Percentiles rank a stretch among this genome's conserved stretches.
Evolutionary conservation across 345 rosid genomes (phyloP).

Genomic region (Alliaria petiolata): DNA sequence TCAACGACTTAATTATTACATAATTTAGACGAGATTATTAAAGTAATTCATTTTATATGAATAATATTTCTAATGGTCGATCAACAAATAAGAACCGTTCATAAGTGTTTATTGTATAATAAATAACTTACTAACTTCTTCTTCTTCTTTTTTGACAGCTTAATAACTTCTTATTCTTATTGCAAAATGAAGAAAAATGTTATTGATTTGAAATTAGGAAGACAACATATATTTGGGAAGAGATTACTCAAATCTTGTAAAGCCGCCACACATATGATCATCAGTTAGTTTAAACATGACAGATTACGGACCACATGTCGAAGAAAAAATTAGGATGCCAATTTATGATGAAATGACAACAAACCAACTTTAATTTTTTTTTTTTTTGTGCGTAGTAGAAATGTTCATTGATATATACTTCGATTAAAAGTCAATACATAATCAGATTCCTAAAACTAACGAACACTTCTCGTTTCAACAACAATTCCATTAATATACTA

Average conservation of each 20-base stretch:
- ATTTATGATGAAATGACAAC: conserved; percentile 22
- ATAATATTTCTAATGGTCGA: background rate
- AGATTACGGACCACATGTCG: conserved; percentile 24
- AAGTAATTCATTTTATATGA: background rate
- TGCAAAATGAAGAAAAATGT: background rate
- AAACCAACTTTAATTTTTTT: background rate
- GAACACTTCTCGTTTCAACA: background rate
- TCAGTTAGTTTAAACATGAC: conserved; percentile 13
- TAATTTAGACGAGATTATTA: background rate
- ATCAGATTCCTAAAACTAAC: background rate
- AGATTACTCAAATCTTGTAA: background rate
- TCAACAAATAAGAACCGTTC: conserved; percentile 9
- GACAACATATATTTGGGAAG: background rate
- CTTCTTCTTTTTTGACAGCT: too few species aligned
- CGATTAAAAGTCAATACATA: background rate
- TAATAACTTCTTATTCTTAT: too few species aligned
- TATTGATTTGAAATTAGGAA: background rate
- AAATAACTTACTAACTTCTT: background rate
- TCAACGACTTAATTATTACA: background rate
- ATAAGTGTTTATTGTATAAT: background rate
- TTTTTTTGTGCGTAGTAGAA: background rate
- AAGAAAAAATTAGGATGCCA: background rate
- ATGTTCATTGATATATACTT: background rate
- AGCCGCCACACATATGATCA: conserved; percentile 3
- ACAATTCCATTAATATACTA: background rate